phyloP scores from a whole-genome alignment of 2,329 filamentous ascomycete species.

The Leptosphaerulina australis region DNA sequence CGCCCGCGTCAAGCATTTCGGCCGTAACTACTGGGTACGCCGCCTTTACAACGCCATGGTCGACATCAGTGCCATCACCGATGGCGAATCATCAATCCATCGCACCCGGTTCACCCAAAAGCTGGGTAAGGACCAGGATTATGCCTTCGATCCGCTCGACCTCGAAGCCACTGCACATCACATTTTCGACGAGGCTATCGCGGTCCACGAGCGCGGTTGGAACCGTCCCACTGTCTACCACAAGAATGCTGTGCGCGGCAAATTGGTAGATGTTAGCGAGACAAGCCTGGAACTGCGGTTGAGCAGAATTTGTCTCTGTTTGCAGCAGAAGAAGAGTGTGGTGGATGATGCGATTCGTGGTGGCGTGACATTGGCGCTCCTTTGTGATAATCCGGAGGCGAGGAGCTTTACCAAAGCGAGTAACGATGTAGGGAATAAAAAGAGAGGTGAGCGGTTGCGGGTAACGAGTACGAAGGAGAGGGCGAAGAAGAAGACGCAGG shows the following conservation, averaged over 20 bases:
- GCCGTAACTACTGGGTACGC: conserved; percentile 41
- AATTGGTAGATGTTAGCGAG: conserved; percentile 23
- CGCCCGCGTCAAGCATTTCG: conserved; percentile 27
- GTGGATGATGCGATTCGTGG: conserved; percentile 38
- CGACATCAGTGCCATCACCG: conserved; percentile 25
- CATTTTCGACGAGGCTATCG: conserved; percentile 35
- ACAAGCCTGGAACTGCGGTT: conserved; percentile 31
- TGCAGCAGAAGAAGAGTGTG: conserved; percentile 32
- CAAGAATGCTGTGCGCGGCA: conserved; percentile 34
- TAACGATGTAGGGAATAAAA: conserved; percentile 36
- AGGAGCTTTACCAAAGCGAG: conserved; percentile 28
- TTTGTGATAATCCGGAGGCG: conserved; percentile 35
- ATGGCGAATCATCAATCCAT: conserved; percentile 24
- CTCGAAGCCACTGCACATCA: conserved; percentile 40
- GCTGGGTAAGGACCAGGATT: not conserved
- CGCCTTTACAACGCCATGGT: conserved; percentile 41
- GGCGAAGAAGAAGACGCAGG: not conserved
- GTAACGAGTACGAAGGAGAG: conserved; percentile 1
- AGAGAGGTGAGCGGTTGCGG: conserved; percentile 21
- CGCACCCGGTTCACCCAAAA: conserved; percentile 25
- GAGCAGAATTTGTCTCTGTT: conserved; percentile 25
- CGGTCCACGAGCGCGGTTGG: conserved; percentile 37
- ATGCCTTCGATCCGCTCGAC: conserved; percentile 22
- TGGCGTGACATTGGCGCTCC: conserved; percentile 30
- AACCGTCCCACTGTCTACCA: conserved; percentile 28